A percentile compares a stretch with the other conserved stretches of the same genome.
These are phyloP conservation scores for Scedosporium aurantiacum DNA, from an alignment of 2,329 filamentous ascomycete genomes.

Conservation along the genomic window DNA sequence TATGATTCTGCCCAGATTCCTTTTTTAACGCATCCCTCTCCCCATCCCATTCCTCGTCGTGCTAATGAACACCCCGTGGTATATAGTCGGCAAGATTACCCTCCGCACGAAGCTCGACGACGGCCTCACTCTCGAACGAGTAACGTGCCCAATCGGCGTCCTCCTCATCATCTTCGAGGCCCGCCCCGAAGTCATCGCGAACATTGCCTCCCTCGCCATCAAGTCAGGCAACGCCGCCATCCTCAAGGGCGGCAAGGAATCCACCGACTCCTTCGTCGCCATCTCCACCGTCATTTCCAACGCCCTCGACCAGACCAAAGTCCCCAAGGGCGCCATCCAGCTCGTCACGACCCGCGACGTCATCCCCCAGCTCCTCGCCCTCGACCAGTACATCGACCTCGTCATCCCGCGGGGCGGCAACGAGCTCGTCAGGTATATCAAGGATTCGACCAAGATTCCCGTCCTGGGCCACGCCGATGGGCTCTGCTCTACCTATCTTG, in stretches of 20 bases:
- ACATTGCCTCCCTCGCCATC: conserved; percentile 89
- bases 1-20: conserved; percentile 30
- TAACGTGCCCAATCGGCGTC: conserved; percentile 93
- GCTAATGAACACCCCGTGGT: not conserved
- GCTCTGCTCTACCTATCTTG: conserved; percentile 77
- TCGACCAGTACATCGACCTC: conserved; percentile 83
- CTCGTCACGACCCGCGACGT: conserved; percentile 88
- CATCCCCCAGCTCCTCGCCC: conserved; percentile 74
- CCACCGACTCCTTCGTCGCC: conserved; percentile 84
- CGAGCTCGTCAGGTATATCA: conserved; percentile 82
- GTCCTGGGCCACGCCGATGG: conserved; percentile 95
- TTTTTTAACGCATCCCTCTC: not conserved
- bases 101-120: conserved; percentile 80
- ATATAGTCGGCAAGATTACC: conserved; percentile 68
- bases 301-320: conserved; percentile 59
- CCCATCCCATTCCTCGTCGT: conserved; percentile 7
- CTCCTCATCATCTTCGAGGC: conserved; percentile 97
- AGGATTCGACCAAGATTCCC: conserved; percentile 82
- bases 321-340: conserved; percentile 81
- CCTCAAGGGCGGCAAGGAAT: conserved; percentile 94
- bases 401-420: conserved; percentile 89
- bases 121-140: conserved; percentile 70
- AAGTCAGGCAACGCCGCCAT: conserved; percentile 97
- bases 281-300: conserved; percentile 77
- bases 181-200: conserved; percentile 93